Evolutionary conservation across 148 eudicot species (phyloP), one percentile per base, ranked within the genome.

Genomic region (Dysphania ambrosioides): DNA sequence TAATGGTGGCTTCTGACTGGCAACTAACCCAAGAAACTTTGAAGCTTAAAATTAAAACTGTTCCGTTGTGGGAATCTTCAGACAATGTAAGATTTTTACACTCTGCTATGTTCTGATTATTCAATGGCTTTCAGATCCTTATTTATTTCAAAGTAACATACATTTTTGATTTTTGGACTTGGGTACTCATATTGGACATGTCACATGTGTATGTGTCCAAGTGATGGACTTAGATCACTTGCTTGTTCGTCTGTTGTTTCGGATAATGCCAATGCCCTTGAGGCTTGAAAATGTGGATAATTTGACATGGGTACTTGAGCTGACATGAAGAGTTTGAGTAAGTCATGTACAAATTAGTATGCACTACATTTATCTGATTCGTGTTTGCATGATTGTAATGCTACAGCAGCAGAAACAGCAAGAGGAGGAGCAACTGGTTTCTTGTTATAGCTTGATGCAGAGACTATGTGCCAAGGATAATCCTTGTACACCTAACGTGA

Each of bases 1-100:
- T 87, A 21, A 74, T 89, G 49, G 87, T 87, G 59, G 85, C 89
- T 71, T 55, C 36, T 24, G 88, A 83, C 77, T 71, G 77, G 83
- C 80, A 77, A 63, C 72, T 87, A 62, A 79, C 83, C 16, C 76
- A 60, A 24, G 68, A 81, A 69, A 55, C 69, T 42, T 19, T 84
- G 77, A 86, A 81, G 70, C 29, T 49, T 72, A 87, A 75, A 81
- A 64, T 86, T 56, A 73, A 60, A 55, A 77, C 74, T 19, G 68
- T 89, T 51, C 41, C 84, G 56, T 68, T 87, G 59, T 78, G 85
- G 87, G 72, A 79, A 30, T 49, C 82, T 75, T 72, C 76, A 41
- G 84, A 78, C 16, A 86, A 80, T 81, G 92, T 86, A 36, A 35
- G 68, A 34, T 36, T 60, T 10, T 24, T 58, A 6, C 30, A n/a